Evolutionary conservation across 2,329 filamentous ascomycete species (phyloP).

Genomic region (Lachnellula occidentalis): DNA sequence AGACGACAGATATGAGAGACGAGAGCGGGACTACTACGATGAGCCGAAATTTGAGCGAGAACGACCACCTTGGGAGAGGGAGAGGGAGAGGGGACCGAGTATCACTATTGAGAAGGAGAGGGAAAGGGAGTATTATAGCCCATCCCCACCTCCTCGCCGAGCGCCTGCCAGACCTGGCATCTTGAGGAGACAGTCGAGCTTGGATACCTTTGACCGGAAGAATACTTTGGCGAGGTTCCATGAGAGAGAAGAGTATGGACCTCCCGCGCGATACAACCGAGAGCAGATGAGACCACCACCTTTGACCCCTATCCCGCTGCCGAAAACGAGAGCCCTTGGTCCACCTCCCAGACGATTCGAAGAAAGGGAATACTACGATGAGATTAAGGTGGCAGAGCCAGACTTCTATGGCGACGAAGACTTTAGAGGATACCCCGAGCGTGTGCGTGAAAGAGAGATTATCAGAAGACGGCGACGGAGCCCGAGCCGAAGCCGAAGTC

Average conservation of each 20-base stretch:
- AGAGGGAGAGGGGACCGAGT: slow-evolving; percentile 25
- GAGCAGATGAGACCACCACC: slow-evolving; percentile 39
- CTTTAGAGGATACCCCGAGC: slow-evolving; percentile 56
- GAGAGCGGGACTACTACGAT: slow-evolving; percentile 38
- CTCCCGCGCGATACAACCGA: slow-evolving; percentile 40
- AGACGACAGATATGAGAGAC: slow-evolving; percentile 33
- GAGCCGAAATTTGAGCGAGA: slow-evolving; percentile 48
- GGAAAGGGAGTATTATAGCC: slow-evolving; percentile 23
- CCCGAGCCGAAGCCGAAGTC: slow-evolving; percentile 39
- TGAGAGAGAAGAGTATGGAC: slow-evolving; percentile 57
- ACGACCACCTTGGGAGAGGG: slow-evolving; percentile 31
- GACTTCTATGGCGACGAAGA: slow-evolving; percentile 68
- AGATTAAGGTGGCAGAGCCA: slow-evolving; percentile 62
- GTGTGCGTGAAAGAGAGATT: slow-evolving; percentile 57
- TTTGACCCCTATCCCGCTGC: slow-evolving; percentile 60
- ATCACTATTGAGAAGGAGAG: slow-evolving; percentile 27
- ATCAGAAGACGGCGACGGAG: slow-evolving; percentile 44
- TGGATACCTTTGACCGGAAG: slow-evolving; percentile 83
- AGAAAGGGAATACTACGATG: slow-evolving; percentile 56
- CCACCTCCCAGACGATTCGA: slow-evolving; percentile 53
- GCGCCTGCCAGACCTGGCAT: slow-evolving; percentile 57
- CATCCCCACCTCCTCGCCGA: slow-evolving; percentile 20
- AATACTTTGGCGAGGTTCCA: slow-evolving; percentile 46
- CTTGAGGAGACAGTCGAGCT: slow-evolving; percentile 76
- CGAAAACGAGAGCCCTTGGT: slow-evolving; percentile 51